Conservation (phyloP, 1,139 yeast species). For the Yamadazyma songkhlaensis region DNA sequence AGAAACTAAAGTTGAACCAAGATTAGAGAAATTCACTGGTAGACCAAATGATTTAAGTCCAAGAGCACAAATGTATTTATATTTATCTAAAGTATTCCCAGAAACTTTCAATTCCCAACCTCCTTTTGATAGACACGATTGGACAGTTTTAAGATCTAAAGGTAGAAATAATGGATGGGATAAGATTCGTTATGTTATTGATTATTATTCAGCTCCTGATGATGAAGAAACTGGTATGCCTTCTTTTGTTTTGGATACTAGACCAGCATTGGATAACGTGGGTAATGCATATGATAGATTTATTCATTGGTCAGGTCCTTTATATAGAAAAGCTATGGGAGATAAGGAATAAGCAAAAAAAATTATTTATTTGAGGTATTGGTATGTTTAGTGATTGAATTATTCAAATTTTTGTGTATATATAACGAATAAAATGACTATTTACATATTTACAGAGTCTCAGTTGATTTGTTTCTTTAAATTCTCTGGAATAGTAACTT, state of each 20-base stretch:
- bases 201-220: conserved; percentile 90
- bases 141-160: conserved; percentile 81
- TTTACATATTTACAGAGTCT: conserved; percentile 6
- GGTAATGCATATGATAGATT: conserved; percentile 66
- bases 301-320: conserved; percentile 43
- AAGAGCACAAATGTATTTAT: conserved; percentile 71
- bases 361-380: background rate
- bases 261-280: conserved; percentile 85
- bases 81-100: conserved; percentile 71
- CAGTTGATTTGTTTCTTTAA: background rate
- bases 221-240: conserved; percentile 88
- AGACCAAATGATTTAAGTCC: conserved; percentile 87
- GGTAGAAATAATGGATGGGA: conserved; percentile 48
- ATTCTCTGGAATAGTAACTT: background rate
- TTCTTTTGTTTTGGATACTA: conserved; percentile 84
- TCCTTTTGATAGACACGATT: conserved; percentile 98
- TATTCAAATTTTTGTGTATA: conserved; percentile 1
- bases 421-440: conserved; percentile 5
- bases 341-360: conserved; percentile 16
- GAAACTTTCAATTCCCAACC: conserved; percentile 68
- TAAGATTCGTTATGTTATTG: conserved; percentile 85
- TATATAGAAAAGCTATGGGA: conserved; percentile 47
- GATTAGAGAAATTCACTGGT: conserved; percentile 85
- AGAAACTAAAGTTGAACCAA: conserved; percentile 58
- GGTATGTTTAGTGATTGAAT: background rate